phyloP scores from a whole-genome alignment of 2,329 filamentous ascomycete species.

The Aaosphaeria arxii region DNA sequence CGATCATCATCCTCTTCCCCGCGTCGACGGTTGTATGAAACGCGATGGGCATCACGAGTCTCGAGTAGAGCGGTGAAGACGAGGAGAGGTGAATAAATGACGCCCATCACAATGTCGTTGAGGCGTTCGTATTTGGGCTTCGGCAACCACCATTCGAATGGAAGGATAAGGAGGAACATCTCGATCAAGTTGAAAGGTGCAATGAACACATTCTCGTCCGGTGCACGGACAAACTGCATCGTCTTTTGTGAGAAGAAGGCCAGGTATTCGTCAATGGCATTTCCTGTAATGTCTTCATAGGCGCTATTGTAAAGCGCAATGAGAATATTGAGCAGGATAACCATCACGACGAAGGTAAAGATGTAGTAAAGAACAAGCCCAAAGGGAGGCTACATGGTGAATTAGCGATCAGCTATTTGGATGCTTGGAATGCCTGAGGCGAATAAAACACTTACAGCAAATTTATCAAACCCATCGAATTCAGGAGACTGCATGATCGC shows the following conservation, averaged over 20 bases:
- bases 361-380: slow-evolving; percentile 95
- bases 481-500: slow-evolving; percentile 90
- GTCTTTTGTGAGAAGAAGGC: slow-evolving; percentile 92
- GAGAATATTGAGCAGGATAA: slow-evolving; percentile 88
- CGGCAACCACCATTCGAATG: slow-evolving; percentile 96
- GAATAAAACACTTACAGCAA: slow-evolving; percentile 52
- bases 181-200: slow-evolving; percentile 93
- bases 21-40: slow-evolving; percentile 69
- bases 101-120: slow-evolving; percentile 85
- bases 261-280: slow-evolving; percentile 93
- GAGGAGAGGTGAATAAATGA: slow-evolving; percentile 81
- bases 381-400: slow-evolving; percentile 66
- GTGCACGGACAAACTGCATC: slow-evolving; percentile 93
- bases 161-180: slow-evolving; percentile 71
- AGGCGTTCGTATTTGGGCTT: slow-evolving; percentile 69
- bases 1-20: slow-evolving; percentile 89
- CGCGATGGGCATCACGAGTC: slow-evolving; percentile 49
- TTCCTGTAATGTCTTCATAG: slow-evolving; percentile 89
- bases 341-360: slow-evolving; percentile 97
- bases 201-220: slow-evolving; percentile 98
- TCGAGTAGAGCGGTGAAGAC: slow-evolving; percentile 68
- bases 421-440: not conserved
- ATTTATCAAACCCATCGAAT: slow-evolving; percentile 83
- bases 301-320: slow-evolving; percentile 97
- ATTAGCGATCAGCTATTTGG: slow-evolving; percentile 3